These are phyloP conservation scores for Rhododendron griersonianum DNA, from an alignment of 148 eudicot genomes.

Conservation along the genomic window DNA sequence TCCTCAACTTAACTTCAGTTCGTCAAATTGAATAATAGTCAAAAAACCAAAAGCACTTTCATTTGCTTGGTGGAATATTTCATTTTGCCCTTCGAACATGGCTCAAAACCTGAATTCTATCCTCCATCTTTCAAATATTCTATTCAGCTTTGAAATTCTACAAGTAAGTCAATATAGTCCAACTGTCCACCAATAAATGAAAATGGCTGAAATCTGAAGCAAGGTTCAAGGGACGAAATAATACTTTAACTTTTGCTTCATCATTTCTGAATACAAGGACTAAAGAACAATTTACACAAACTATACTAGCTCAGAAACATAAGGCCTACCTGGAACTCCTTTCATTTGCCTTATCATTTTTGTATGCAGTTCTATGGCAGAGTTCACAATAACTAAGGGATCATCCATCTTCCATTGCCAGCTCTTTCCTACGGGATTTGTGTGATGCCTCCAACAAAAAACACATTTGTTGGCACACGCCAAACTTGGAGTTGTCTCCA, in stretches of 20 bases:
- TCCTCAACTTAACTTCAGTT: neutral
- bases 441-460: slow-evolving; percentile 99
- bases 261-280: neutral
- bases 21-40: neutral
- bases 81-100: neutral
- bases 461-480: slow-evolving; percentile 99
- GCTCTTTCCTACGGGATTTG: slow-evolving; percentile 91
- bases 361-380: slow-evolving; percentile 84
- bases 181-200: neutral
- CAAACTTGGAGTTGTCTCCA: slow-evolving; percentile 97
- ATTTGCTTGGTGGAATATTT: neutral
- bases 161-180: neutral
- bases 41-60: neutral
- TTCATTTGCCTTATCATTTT: slow-evolving; percentile 99
- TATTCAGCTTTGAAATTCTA: neutral
- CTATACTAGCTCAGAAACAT: neutral
- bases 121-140: neutral
- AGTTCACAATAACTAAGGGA: slow-evolving; percentile 74
- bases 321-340: slow-evolving; percentile 88
- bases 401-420: slow-evolving; percentile 99
- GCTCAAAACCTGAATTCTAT: neutral
- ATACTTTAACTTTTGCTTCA: neutral
- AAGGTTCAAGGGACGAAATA: neutral
- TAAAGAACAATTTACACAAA: neutral
- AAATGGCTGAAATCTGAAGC: neutral